Base-by-base conservation (phyloP, 1,139 yeast genomes). In the Lodderomyces oxycetoniae region DNA sequence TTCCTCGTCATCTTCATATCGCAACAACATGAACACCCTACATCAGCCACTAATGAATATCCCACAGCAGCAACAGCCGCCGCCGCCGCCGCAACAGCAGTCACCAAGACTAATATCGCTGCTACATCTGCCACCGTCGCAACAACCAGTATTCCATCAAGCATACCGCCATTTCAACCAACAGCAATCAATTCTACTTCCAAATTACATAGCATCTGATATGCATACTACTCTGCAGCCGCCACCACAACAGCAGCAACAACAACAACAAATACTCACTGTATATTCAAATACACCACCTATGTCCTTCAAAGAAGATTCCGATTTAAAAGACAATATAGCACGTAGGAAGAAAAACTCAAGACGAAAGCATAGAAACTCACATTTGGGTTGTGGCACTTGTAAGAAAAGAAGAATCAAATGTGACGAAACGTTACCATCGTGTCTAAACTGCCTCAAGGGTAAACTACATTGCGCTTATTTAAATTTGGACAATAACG, bases 351-450 rank as follows among this genome's bases (percentile, higher is more conserved):
- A 59, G 58, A 68, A 71, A 45, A 71, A 69, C 44, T 67, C 75
- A 16, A 61, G 85, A 46, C 57, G 83, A 44, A 72, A 76, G 40
- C 85, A 78, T 53, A 63, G 79, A 40, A 78, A 78, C 54, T 74
- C 81, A 12, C 83, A 77, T 48, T 63, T 57, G 36, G 79, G 81
- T 21, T 79, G 86, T 57, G 77, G 78, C 4, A 77, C 81, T 26
- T 79, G 86, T 57, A 77, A 79, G 47, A 70, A 74, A 45, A 67
- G 85, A 41, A 60, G 85, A 40, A 77, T 79, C 50, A 79, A 79
- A 49, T 79, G 86, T 55, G 84, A 79, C 53, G 86, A 79, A 50
- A 67, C 69, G 37, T 59, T 77, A 21, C 85, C 84, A 1, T 63
- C 70, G 23, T 79, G 86, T 47, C 61, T 69, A 34, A 79, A 78